phyloP scores from a whole-genome alignment of 2,329 filamentous ascomycete genomes.

The Cercospora sp. region DNA sequence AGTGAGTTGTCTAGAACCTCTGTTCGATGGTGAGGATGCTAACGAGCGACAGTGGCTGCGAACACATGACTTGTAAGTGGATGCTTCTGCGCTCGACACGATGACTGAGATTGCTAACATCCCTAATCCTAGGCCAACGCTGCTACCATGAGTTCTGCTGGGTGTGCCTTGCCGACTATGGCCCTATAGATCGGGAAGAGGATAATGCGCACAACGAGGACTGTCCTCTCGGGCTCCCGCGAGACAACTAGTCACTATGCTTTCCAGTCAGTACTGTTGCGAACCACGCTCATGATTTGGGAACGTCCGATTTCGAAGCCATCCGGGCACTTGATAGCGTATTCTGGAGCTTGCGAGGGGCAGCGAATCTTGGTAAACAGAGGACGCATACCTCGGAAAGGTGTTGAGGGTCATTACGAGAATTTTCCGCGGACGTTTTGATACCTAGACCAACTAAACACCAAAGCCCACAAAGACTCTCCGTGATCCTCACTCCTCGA shows the following conservation, averaged over 20 bases:
- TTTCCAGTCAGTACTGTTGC: too few species aligned
- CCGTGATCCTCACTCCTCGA: neutral
- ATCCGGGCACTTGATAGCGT: neutral
- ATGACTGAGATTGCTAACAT: neutral
- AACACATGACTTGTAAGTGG: constrained; percentile 25
- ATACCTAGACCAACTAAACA: neutral
- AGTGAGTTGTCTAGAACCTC: constrained; percentile 1
- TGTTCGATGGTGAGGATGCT: neutral
- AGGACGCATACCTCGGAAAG: neutral
- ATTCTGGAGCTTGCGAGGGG: neutral
- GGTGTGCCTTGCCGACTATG: constrained; percentile 16
- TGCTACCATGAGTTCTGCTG: constrained; percentile 22
- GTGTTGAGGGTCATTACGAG: neutral
- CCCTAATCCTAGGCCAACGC: neutral
- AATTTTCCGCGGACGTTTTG: neutral
- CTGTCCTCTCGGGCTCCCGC: neutral
- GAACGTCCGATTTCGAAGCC: too few species aligned
- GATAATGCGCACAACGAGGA: neutral
- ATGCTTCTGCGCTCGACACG: neutral
- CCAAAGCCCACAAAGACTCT: neutral
- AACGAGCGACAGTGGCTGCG: constrained; percentile 25
- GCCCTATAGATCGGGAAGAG: neutral
- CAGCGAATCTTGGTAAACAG: neutral
- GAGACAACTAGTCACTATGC: too few species aligned
- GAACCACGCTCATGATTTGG: too few species aligned